Evolutionary conservation across 2,329 filamentous ascomycete genomes (phyloP).

Genomic region (Beauveria rudraprayagi): DNA sequence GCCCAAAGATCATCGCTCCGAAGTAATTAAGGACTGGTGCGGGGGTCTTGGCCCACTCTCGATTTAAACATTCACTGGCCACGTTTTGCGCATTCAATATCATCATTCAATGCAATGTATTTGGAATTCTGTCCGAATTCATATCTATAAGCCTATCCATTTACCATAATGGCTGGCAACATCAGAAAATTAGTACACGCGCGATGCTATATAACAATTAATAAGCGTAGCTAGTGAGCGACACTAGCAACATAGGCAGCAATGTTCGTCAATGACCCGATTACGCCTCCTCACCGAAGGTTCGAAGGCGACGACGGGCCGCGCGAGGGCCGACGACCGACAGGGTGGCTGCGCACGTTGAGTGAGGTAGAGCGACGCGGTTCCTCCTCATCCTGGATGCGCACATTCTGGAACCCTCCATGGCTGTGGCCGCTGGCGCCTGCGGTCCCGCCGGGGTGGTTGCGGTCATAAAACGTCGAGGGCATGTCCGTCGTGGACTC

Average conservation of each 20-base stretch:
- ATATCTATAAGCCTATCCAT: not conserved
- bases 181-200: not conserved
- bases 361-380: slow-evolving; percentile 3
- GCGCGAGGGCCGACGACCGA: slow-evolving; percentile 2
- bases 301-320: slow-evolving; percentile 2
- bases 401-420: slow-evolving; percentile 5
- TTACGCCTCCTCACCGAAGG: not conserved
- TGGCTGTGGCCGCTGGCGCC: not conserved
- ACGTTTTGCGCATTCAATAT: not conserved
- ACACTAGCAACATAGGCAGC: not conserved
- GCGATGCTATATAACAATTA: slow-evolving; percentile 1
- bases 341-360: not conserved
- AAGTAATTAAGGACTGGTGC: no score
- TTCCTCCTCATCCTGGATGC: slow-evolving; percentile 4
- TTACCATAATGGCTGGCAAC: not conserved
- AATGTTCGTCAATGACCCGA: not conserved
- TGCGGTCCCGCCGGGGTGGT: not conserved
- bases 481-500: slow-evolving; percentile 32
- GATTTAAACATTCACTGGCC: not conserved
- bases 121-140: not conserved
- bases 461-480: slow-evolving; percentile 5
- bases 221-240: not conserved
- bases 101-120: not conserved
- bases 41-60: no score
- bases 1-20: no score